phyloP scores from a whole-genome alignment of 1,284 basidiomycete species.

The Caloboletus firmus region DNA sequence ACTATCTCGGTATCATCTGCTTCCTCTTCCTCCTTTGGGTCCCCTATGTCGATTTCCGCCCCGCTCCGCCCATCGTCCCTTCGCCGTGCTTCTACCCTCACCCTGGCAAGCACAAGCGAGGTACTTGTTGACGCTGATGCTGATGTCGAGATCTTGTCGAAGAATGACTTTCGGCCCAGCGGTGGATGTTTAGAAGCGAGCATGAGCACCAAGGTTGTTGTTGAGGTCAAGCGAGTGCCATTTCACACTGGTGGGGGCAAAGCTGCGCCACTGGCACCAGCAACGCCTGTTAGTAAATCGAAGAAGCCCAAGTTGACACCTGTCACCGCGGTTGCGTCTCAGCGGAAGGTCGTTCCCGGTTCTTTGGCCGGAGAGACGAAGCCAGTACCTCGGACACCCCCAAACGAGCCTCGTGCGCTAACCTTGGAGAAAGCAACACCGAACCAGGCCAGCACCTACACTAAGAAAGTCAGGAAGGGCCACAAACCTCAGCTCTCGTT shows the following conservation, averaged over 20 bases:
- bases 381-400: slow-evolving; percentile 25
- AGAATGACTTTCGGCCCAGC: slow-evolving; percentile 11
- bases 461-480: slow-evolving; percentile 30
- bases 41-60: slow-evolving; percentile 37
- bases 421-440: slow-evolving; percentile 24
- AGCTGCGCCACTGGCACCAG: slow-evolving; percentile 18
- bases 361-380: slow-evolving; percentile 7
- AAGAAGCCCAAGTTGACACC: slow-evolving; percentile 19
- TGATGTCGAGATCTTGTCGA: slow-evolving; percentile 16
- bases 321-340: neutral
- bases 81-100: slow-evolving; percentile 36
- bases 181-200: slow-evolving; percentile 15
- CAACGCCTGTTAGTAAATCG: slow-evolving; percentile 18
- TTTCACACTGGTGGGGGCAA: slow-evolving; percentile 39
- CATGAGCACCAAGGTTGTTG: slow-evolving; percentile 10
- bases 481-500: slow-evolving; percentile 42
- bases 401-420: slow-evolving; percentile 15
- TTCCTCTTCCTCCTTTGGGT: slow-evolving; percentile 37
- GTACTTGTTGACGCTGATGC: slow-evolving; percentile 34
- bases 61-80: slow-evolving; percentile 37
- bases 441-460: slow-evolving; percentile 18
- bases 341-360: slow-evolving; percentile 5
- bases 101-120: slow-evolving; percentile 32
- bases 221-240: slow-evolving; percentile 47
- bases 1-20: slow-evolving; percentile 28